A percentile compares a stretch with the other conserved stretches of the same genome.
phyloP scores from a whole-genome alignment of 805 yeast species.

The Cyberlindnera maritima region DNA sequence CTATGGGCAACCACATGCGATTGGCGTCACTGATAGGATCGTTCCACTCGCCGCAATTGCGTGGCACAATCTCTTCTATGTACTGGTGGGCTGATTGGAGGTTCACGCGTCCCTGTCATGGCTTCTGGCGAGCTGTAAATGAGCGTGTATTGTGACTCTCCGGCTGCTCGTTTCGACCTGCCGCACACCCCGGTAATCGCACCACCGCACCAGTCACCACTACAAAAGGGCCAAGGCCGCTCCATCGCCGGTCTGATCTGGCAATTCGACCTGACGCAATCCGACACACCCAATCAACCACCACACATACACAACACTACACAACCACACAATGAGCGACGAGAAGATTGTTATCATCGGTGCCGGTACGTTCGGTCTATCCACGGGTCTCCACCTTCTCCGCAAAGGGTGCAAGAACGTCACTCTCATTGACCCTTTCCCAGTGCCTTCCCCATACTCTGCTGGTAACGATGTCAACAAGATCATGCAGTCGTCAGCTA shows the following conservation, averaged over 20 bases:
- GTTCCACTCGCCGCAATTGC: too few relatives aligned
- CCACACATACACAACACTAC: too few relatives aligned
- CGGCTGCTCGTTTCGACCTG: conserved; percentile 3
- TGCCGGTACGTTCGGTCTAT: conserved; percentile 44
- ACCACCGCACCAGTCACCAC: not conserved
- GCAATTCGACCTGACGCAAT: too few relatives aligned
- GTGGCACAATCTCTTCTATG: too few relatives aligned
- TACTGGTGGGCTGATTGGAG: too few relatives aligned
- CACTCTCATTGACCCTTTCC: conserved; percentile 31
- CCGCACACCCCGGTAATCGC: not conserved
- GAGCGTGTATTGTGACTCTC: too few relatives aligned
- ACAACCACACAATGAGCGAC: not conserved
- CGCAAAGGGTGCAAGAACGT: conserved; percentile 33
- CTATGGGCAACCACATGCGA: too few relatives aligned
- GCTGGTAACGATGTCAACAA: conserved; percentile 44
- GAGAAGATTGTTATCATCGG: conserved; percentile 35
- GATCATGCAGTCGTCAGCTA: conserved; percentile 29
- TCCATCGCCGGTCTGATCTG: too few relatives aligned
- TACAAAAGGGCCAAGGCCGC: not conserved
- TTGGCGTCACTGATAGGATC: too few relatives aligned
- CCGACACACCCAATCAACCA: too few relatives aligned
- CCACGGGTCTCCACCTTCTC: conserved; percentile 37
- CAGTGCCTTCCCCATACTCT: conserved; percentile 35
- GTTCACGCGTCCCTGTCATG: too few relatives aligned
- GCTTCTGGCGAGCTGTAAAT: too few relatives aligned